Evolutionary conservation across 371 early-diverging fungal species (phyloP).

Genomic region (Rhizopus microsporus): DNA sequence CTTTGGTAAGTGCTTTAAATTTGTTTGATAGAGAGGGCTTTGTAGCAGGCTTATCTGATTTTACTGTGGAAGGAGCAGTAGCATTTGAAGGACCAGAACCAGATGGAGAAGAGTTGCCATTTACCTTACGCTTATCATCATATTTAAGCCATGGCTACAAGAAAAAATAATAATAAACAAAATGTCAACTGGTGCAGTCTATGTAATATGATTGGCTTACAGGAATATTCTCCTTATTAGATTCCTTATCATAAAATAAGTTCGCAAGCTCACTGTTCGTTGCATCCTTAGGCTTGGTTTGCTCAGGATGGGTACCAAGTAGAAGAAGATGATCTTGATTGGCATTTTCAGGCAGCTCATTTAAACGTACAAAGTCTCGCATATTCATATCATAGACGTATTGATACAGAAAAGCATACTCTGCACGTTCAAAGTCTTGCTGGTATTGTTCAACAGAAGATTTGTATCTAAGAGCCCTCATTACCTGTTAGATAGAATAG

Average conservation of each 20-base stretch:
- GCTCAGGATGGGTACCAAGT: slow-evolving; percentile 13
- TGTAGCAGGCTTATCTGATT: not conserved
- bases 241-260: not conserved
- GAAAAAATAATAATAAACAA: slow-evolving; percentile 2
- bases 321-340: slow-evolving; percentile 11
- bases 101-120: not conserved
- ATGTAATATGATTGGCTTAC: not conserved
- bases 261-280: not conserved
- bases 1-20: not conserved
- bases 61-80: not conserved
- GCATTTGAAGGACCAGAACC: not conserved
- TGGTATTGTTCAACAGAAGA: slow-evolving; percentile 9
- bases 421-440: slow-evolving; percentile 65
- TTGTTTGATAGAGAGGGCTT: not conserved
- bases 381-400: slow-evolving; percentile 72
- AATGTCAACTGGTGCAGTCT: not conserved
- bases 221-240: slow-evolving; percentile 1
- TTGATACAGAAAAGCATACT: slow-evolving; percentile 79
- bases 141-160: not conserved
- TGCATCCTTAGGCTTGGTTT: not conserved
- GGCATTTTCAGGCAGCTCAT: slow-evolving; percentile 44
- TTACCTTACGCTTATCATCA: not conserved
- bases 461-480: not conserved
- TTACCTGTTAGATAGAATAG: not conserved
- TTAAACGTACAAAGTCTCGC: slow-evolving; percentile 55